Evolutionary conservation across 2,329 filamentous ascomycete species (phyloP).

Genomic region (Immersiporthe knoxdaviesiana): DNA sequence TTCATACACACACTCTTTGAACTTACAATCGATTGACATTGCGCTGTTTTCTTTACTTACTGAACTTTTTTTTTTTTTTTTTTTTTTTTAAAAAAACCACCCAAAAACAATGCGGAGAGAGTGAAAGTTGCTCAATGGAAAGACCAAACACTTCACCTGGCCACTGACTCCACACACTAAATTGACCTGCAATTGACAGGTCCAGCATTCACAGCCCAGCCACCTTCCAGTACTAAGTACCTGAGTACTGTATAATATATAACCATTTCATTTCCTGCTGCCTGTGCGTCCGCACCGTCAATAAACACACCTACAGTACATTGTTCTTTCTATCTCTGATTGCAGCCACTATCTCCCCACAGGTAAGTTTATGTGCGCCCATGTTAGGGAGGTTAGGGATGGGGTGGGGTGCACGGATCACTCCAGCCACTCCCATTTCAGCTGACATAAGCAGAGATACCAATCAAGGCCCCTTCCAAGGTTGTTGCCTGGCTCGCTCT

Average conservation of each 20-base stretch:
- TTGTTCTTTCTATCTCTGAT: not conserved
- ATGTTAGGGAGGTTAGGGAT: no score
- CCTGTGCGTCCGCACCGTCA: no score
- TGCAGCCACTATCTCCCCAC: not conserved
- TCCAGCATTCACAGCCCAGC: not conserved
- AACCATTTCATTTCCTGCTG: not conserved
- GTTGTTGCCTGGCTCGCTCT: not conserved
- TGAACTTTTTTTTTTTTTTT: no score
- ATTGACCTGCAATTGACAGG: not conserved
- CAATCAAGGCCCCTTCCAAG: not conserved
- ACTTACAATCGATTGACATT: not conserved
- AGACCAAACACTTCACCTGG: not conserved
- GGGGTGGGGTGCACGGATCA: constrained; percentile 7
- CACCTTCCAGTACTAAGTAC: no score
- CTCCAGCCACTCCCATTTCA: constrained; percentile 2
- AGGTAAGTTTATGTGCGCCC: not conserved
- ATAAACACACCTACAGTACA: not conserved
- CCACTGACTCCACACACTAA: not conserved
- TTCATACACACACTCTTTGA: not conserved
- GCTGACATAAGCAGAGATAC: not conserved
- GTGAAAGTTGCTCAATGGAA: not conserved
- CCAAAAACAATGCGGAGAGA: not conserved
- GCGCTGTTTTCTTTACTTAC: no score
- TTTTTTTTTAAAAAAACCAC: no score
- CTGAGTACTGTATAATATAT: not conserved